Evolutionary conservation across 345 rosid genomes (phyloP), one percentile per base, ranked within the genome.

Genomic region (Heritiera littoralis): DNA sequence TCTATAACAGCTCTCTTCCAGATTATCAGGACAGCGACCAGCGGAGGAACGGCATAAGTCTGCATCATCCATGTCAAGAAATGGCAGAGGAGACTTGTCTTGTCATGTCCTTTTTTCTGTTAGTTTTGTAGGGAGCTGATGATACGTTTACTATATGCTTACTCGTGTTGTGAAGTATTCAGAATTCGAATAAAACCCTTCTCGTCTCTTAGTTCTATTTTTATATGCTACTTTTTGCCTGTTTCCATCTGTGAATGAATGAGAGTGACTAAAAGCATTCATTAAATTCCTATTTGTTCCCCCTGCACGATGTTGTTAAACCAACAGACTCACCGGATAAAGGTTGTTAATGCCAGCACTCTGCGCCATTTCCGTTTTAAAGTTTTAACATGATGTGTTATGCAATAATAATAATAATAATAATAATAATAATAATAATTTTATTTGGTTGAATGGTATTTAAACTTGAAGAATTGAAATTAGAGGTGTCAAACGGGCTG

Each of bases 11-110:
- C 97, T 81, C 91, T 96, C 11, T 96, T 96, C 89, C 97, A 96
- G 91, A 94, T 96, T 78, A 94, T 92, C 87, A 89, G 98, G 89
- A 92, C 95, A 2, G 97, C 97, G 28, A 87, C 97, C 23, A 88
- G 90, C 28, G 89, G 90, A 75, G 92, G 94, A 81, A 84, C 83
- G 92, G 91, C 92, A 1, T 90, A 85, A 86, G 28, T 63, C 9
- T 64, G 41, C n/a, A 11, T 6, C 18, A 45, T 38, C 48, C 65
- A 40, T 55, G 61, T 15, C 7, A 40, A 46, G 69, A 77, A 80
- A 77, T 76, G 69, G 80, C 72, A 60, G 72, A 55, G 54, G 63
- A 63, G 74, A 67, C n/a, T 6, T 59, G 51, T 72, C 46, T 4
- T 69, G 59, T 73, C 54, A 28, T 59, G 28, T 68, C n/a, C 40